Evolutionary conservation across 2,329 filamentous ascomycete species (phyloP).

Genomic region (Ascocoryne sarcoides): DNA sequence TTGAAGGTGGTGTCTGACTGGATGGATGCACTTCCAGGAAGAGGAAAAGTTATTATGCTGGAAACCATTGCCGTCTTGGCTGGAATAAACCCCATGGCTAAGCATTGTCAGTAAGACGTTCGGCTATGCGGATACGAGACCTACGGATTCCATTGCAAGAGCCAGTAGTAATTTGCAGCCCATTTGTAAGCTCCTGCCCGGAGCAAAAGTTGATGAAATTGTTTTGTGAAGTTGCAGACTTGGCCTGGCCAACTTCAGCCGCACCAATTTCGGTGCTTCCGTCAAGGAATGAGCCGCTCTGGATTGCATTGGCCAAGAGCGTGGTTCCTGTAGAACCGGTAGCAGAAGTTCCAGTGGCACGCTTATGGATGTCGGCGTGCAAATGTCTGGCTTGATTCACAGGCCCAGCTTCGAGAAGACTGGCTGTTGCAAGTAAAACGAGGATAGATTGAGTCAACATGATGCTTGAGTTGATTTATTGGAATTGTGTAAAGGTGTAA

Average conservation of each 20-base stretch:
- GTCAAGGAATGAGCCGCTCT: constrained; percentile 24
- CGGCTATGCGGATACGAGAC: constrained; percentile 7
- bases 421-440: constrained; percentile 19
- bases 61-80: constrained; percentile 28
- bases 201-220: constrained; percentile 30
- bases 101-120: constrained; percentile 9
- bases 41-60: constrained; percentile 21
- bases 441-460: constrained; percentile 21
- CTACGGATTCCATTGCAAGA: constrained; percentile 47
- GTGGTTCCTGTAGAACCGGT: constrained; percentile 14
- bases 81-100: constrained; percentile 29
- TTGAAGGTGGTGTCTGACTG: constrained; percentile 12
- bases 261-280: constrained; percentile 20
- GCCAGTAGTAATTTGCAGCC: constrained; percentile 45
- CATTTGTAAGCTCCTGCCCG: constrained; percentile 46
- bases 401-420: constrained; percentile 16
- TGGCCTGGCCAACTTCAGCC: constrained; percentile 19
- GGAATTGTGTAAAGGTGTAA: constrained; percentile 5
- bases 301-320: constrained; percentile 20
- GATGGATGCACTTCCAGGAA: constrained; percentile 9
- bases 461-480: constrained; percentile 4
- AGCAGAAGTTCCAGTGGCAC: constrained; percentile 1
- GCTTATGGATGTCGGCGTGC: constrained; percentile 6
- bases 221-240: constrained; percentile 23
- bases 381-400: constrained; percentile 12